These are phyloP conservation scores for Amorphotheca resinae DNA, from an alignment of 495 filamentous ascomycete species.

Conservation along the genomic window DNA sequence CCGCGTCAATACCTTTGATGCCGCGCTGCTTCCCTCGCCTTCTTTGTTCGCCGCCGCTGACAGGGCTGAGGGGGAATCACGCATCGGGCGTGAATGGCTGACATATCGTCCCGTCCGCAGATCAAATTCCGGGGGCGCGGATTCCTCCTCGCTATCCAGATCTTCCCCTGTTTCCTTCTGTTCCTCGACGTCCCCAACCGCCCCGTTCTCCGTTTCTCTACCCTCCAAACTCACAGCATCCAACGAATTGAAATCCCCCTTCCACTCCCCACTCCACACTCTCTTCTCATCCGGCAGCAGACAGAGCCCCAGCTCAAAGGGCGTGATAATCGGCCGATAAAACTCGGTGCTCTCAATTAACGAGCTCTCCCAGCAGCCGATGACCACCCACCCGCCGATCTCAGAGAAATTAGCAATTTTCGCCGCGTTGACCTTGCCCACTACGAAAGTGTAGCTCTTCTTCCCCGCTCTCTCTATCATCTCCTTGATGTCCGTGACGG, in stretches of 20 bases:
- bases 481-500: constrained; percentile 55
- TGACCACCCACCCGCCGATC: constrained; percentile 90
- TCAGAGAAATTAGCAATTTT: constrained; percentile 96
- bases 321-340: constrained; percentile 78
- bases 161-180: constrained; percentile 3
- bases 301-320: constrained; percentile 74
- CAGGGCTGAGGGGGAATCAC: constrained; percentile 17
- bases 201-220: constrained; percentile 6
- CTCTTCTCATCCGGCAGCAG: constrained; percentile 56
- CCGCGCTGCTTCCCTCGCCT: constrained; percentile 8
- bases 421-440: constrained; percentile 89
- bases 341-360: constrained; percentile 54
- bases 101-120: constrained; percentile 79
- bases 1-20: constrained; percentile 36
- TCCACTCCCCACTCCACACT: constrained; percentile 67
- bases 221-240: constrained; percentile 19
- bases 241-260: constrained; percentile 53
- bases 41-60: constrained; percentile 16
- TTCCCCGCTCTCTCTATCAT: constrained; percentile 68
- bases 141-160: constrained; percentile 36
- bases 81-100: constrained; percentile 71
- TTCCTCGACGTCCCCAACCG: not conserved
- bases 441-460: constrained; percentile 91
- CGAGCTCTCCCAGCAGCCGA: constrained; percentile 96
- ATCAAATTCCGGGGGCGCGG: constrained; percentile 81